Base-by-base conservation (phyloP, 495 filamentous ascomycete species). In the Cetradonia linearis region DNA sequence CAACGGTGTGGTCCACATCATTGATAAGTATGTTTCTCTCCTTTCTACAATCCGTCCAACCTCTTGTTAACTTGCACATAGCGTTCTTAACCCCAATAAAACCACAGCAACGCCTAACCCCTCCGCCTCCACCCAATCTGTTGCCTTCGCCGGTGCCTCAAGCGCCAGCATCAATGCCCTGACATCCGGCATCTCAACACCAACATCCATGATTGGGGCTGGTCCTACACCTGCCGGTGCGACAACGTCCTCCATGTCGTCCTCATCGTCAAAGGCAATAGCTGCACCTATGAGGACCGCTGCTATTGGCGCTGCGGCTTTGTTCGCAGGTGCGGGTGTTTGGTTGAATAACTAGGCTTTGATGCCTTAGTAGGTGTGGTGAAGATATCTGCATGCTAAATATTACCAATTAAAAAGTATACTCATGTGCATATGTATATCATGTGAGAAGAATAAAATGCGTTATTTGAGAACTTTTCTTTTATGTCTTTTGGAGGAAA, bases 1-100 rank as follows among this genome's bases (percentile, higher is more conserved):
- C 25, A 87, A 87, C 54, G 86, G 86, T 60, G 85, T 89, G 13
- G 62, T 77, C 13, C 76, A 77, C 60, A 62, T 78, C 50, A 75
- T 78, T 60, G 74, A 78, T 62, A 73, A 66, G 50, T 54, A 54
- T 11, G 18, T 34, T 9, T 20, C n/a, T 25, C 3, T 11, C 50
- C 28, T 20, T 53, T 8, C 20, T 16, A n/a, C 3, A 55, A 31
- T 33, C 2, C 8, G 30, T 7, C 18, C 25, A 11, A n/a, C 8
- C 13, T 10, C 25, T 46, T 52, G 5, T 14, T 52, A 6, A 52
- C 30, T 10, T 20, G 10, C 11, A 2, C 10, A 2, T n/a, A 53
- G 50, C 20, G 82, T 86, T 38, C 69, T 86, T 52, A 86, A 86
- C 71, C 84, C 83, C 6, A 70, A 74, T 30, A 79, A 78, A 61